A percentile compares a stretch with the other conserved stretches of the same genome.
Conservation (phyloP, 495 filamentous ascomycete genomes). For the Tuber aestivum region DNA sequence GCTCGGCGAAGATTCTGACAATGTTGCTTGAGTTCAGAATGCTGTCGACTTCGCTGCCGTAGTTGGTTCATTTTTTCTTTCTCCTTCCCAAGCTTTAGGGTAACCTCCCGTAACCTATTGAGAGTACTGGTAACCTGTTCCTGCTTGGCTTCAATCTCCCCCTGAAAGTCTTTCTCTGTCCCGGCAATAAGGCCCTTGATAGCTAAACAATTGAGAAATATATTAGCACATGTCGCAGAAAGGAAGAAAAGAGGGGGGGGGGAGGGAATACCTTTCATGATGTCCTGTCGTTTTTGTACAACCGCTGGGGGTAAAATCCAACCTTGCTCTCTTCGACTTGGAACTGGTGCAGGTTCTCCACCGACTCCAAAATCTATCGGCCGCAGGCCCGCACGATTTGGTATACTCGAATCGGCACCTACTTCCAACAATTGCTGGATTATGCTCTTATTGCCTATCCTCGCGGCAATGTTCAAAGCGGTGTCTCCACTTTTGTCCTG, state of each 20-base stretch:
- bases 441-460: slow-evolving; percentile 82
- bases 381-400: slow-evolving; percentile 77
- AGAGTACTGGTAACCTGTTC: slow-evolving; percentile 71
- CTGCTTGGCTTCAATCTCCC: slow-evolving; percentile 74
- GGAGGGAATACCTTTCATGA: slow-evolving; percentile 54
- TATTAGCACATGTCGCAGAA: slow-evolving; percentile 5
- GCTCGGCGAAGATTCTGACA: slow-evolving; percentile 49
- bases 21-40: slow-evolving; percentile 38
- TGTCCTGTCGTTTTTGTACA: slow-evolving; percentile 50
- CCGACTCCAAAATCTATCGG: slow-evolving; percentile 91
- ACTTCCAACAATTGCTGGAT: slow-evolving; percentile 91
- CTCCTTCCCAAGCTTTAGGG: slow-evolving; percentile 68
- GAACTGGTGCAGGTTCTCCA: slow-evolving; percentile 51
- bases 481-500: slow-evolving; percentile 90
- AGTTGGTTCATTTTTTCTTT: slow-evolving; percentile 63
- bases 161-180: slow-evolving; percentile 65
- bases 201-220: slow-evolving; percentile 47
- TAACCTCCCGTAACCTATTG: slow-evolving; percentile 66
- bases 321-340: slow-evolving; percentile 38
- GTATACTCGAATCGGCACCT: slow-evolving; percentile 78
- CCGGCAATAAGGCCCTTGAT: slow-evolving; percentile 67
- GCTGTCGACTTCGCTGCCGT: slow-evolving; percentile 43
- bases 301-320: slow-evolving; percentile 35
- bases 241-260: neutral
- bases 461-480: slow-evolving; percentile 83